phyloP scores from a whole-genome alignment of 2,329 filamentous ascomycete species.

The Periconia sp. region DNA sequence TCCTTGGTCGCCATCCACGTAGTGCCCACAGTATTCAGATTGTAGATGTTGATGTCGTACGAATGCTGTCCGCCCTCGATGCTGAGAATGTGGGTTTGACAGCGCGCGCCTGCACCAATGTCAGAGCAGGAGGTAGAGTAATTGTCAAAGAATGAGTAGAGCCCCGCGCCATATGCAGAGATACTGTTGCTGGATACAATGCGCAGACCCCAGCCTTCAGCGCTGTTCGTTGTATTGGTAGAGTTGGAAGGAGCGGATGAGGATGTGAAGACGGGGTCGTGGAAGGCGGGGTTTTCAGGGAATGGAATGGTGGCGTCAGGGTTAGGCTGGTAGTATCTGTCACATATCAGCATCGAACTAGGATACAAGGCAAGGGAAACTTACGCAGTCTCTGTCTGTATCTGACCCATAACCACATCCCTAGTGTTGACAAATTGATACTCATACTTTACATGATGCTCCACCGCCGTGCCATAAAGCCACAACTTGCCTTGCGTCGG shows the following conservation, averaged over 20 bases:
- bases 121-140: slow-evolving; percentile 54
- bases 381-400: slow-evolving; percentile 90
- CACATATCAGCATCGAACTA: slow-evolving; percentile 5
- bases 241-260: slow-evolving; percentile 57
- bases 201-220: slow-evolving; percentile 67
- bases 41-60: slow-evolving; percentile 51
- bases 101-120: slow-evolving; percentile 40
- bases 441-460: slow-evolving; percentile 71
- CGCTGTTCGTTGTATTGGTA: slow-evolving; percentile 34
- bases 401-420: slow-evolving; percentile 80
- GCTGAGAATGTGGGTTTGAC: slow-evolving; percentile 58
- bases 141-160: slow-evolving; percentile 73
- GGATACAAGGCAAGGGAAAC: slow-evolving; percentile 13
- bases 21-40: slow-evolving; percentile 55
- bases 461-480: slow-evolving; percentile 71
- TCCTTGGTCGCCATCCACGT: slow-evolving; percentile 55
- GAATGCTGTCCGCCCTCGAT: slow-evolving; percentile 48
- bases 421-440: slow-evolving; percentile 81
- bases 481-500: slow-evolving; percentile 45
- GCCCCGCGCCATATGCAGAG: slow-evolving; percentile 66
- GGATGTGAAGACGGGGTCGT: slow-evolving; percentile 70
- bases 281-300: slow-evolving; percentile 61
- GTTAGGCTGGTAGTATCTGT: slow-evolving; percentile 76
- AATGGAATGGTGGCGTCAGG: slow-evolving; percentile 74
- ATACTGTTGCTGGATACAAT: slow-evolving; percentile 64